A percentile compares a stretch with the other conserved stretches of the same genome.
Evolutionary conservation across 768 basidiomycete genomes (phyloP).

Genomic region (Serendipita indica): DNA sequence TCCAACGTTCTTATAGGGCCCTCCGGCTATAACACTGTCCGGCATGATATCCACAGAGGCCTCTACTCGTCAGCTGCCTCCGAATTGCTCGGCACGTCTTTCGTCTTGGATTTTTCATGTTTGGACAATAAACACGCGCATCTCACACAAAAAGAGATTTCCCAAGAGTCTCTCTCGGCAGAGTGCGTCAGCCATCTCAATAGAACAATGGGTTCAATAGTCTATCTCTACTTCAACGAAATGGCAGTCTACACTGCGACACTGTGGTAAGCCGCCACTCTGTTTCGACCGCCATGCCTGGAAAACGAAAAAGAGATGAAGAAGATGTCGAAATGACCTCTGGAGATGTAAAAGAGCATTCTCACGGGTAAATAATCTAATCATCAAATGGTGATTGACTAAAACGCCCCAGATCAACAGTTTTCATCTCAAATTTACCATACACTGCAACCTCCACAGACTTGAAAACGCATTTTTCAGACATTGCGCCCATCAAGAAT

Average conservation of each 20-base stretch:
- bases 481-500: slow-evolving; percentile 83
- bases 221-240: too few relatives aligned
- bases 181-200: too few relatives aligned
- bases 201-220: too few relatives aligned
- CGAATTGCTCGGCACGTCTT: too few relatives aligned
- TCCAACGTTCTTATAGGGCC: neutral
- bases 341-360: neutral
- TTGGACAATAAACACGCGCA: too few relatives aligned
- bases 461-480: slow-evolving; percentile 84
- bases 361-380: neutral
- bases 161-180: too few relatives aligned
- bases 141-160: too few relatives aligned
- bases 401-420: slow-evolving; percentile 42
- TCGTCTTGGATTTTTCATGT: too few relatives aligned
- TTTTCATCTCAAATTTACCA: slow-evolving; percentile 89
- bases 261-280: too few relatives aligned
- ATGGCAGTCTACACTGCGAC: too few relatives aligned
- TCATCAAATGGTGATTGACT: neutral
- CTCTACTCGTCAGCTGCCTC: too few relatives aligned
- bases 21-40: neutral
- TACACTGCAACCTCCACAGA: slow-evolving; percentile 83
- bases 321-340: neutral
- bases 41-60: neutral
- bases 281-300: neutral
- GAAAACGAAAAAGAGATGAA: slow-evolving; percentile 10